Evolutionary conservation across 148 eudicot species (phyloP).

Genomic region (Chenopodium album): DNA sequence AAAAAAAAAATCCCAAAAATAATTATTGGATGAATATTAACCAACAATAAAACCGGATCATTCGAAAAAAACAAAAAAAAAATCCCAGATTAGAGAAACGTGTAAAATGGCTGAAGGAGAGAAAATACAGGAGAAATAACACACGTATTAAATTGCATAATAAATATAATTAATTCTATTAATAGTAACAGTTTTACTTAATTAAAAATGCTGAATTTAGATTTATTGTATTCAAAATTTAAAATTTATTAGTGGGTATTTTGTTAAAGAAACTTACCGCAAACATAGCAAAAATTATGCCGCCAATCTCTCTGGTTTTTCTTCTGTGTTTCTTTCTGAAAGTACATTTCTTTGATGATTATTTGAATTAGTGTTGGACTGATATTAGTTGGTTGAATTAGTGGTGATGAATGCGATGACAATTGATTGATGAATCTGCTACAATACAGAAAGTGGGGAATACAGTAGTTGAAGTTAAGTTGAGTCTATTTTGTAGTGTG

Average conservation of each 20-base stretch:
- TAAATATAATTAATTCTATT: background rate
- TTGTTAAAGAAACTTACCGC: background rate
- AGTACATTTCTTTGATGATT: background rate
- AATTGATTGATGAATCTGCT: too few relatives aligned
- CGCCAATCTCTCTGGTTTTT: background rate
- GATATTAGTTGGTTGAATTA: too few relatives aligned
- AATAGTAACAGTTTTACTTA: too few relatives aligned
- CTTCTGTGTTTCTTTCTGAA: background rate
- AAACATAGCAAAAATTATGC: background rate
- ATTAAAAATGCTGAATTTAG: background rate
- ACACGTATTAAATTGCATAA: constrained; percentile 6
- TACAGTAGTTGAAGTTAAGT: background rate
- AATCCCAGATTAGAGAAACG: background rate
- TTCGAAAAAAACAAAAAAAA: constrained; percentile 21
- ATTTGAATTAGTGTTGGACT: too few relatives aligned
- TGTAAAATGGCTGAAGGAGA: constrained; percentile 16
- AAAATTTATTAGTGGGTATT: too few relatives aligned
- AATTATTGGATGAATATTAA: background rate
- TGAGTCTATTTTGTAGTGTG: background rate
- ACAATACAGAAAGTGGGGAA: background rate
- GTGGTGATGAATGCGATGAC: too few relatives aligned
- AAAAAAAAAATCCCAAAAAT: constrained; percentile 10
- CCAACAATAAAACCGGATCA: constrained; percentile 2
- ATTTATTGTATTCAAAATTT: too few relatives aligned
- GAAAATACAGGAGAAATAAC: constrained; percentile 12